phyloP scores from a whole-genome alignment of 768 basidiomycete genomes.

The Mycena olivaceomarginata region DNA sequence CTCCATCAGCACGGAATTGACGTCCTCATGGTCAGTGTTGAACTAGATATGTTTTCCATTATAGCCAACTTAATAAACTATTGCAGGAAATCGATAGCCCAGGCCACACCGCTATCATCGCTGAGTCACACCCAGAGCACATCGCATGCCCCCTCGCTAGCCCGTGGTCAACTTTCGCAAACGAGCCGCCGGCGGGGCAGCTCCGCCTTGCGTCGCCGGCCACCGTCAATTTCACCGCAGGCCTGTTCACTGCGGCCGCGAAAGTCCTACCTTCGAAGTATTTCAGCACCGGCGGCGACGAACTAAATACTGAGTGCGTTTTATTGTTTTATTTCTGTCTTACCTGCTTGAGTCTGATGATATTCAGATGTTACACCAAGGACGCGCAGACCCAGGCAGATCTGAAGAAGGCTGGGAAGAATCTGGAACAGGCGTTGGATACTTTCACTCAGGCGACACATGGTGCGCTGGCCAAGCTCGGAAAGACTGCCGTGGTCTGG shows the following conservation, averaged over 20 bases:
- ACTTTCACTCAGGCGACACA: conserved; percentile 79
- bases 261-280: conserved; percentile 72
- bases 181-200: conserved; percentile 90
- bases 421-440: conserved; percentile 79
- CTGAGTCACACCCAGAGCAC: conserved; percentile 80
- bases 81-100: conserved; percentile 88
- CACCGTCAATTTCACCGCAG: conserved; percentile 75
- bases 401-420: conserved; percentile 69
- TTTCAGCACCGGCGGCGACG: conserved; percentile 90
- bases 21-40: conserved; percentile 73
- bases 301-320: conserved; percentile 72
- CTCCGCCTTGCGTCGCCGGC: conserved; percentile 80
- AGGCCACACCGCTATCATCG: conserved; percentile 85
- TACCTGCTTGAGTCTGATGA: neutral
- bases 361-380: conserved; percentile 70
- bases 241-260: conserved; percentile 73
- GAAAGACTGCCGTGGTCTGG: conserved; percentile 91
- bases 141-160: conserved; percentile 77
- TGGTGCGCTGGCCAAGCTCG: conserved; percentile 67
- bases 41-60: conserved; percentile 27
- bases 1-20: conserved; percentile 79
- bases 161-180: conserved; percentile 79
- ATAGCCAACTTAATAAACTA: conserved; percentile 58
- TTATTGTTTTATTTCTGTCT: neutral
- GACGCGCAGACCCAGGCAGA: conserved; percentile 77